Evolutionary conservation across 2,329 filamentous ascomycete species (phyloP), one percentile per base, ranked within the genome.

Genomic region (Curvularia sp.): DNA sequence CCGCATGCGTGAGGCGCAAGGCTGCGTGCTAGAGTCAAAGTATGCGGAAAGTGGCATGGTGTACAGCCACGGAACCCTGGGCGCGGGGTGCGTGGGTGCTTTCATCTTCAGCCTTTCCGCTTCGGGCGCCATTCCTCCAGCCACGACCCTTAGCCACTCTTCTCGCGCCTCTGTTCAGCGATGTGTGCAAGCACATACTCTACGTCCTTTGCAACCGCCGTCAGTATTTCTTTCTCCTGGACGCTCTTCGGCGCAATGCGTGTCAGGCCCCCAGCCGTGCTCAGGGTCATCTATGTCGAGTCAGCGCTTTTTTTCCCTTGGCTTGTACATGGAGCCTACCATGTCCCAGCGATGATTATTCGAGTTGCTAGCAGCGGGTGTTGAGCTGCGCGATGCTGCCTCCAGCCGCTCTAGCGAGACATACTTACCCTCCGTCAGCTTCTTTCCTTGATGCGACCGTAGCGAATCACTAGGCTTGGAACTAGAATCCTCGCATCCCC

Each of bases 241-340:
- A 57, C 54, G 6, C 49, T 44, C 30, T 83, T 80, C 0, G 91
- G 91, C 55, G 93, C 69, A 28, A 83, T 75, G 18, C 58, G 53
- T 9, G 67, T 62, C 7, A 67, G 48, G 0, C 91, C 91, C 53
- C 83, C 82, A 0, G 90, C 90, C 73, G 93, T 85, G 58, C 87
- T 89, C 10, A 88, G 85, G 9, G 90, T 93, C 8, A 86, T 89
- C 89, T 58, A 31, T 12, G n/a, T 13, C 30, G 93, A 93, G 56
- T 89, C 79, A 57, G 42, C 35, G n/a, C 20, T 15, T 15, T 26
- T 18, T 43, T 13, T 33, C 24, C 43, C 24, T 26, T 8, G 15
- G 41, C 15, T 22, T 3, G 5, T 4, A 22, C 12, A 20, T 22
- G 13, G 24, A 41, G 18, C 44, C 5, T 54, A 55, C 56, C 89